These are phyloP conservation scores for Penicillium manginii DNA, from an alignment of 495 filamentous ascomycete species.

Conservation along the genomic window DNA sequence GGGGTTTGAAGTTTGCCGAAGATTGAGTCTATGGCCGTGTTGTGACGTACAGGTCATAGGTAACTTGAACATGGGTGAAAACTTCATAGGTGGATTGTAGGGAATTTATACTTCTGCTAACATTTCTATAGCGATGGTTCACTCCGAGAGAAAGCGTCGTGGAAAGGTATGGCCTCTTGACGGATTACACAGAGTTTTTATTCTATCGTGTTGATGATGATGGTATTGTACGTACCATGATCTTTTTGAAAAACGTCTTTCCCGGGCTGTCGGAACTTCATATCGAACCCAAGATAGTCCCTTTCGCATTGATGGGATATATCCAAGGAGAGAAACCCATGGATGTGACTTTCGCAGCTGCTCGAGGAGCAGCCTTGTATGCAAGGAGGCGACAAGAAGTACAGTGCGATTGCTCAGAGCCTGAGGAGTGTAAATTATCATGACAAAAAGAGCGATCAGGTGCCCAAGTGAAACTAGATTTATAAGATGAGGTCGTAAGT, in stretches of 20 bases:
- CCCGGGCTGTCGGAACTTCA: background rate
- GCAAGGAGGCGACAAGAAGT: conserved; percentile 22
- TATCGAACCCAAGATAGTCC: background rate
- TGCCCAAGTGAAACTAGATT: background rate
- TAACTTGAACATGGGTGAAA: conserved; percentile 15
- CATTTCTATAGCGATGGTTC: conserved; percentile 10
- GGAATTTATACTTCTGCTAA: background rate
- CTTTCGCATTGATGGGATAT: background rate
- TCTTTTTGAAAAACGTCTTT: conserved; percentile 16
- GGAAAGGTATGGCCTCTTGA: conserved; percentile 11
- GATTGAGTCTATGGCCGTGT: background rate
- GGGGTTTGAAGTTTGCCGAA: background rate
- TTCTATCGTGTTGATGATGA: conserved; percentile 14
- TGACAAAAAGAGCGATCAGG: conserved; percentile 8
- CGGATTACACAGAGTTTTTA: conserved; percentile 11
- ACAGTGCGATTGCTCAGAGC: conserved; percentile 15
- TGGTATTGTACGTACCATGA: conserved; percentile 5
- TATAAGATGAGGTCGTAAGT: too few species aligned
- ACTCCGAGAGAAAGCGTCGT: conserved; percentile 1
- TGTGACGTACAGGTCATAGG: background rate
- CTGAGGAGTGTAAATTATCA: conserved; percentile 2
- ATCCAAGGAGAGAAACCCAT: background rate
- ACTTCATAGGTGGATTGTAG: background rate
- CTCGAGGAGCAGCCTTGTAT: conserved; percentile 21
- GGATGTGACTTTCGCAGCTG: conserved; percentile 19